Evolutionary conservation across 2,329 filamentous ascomycete genomes (phyloP), one percentile per base, ranked within the genome.

Genomic region (Fusarium musae): DNA sequence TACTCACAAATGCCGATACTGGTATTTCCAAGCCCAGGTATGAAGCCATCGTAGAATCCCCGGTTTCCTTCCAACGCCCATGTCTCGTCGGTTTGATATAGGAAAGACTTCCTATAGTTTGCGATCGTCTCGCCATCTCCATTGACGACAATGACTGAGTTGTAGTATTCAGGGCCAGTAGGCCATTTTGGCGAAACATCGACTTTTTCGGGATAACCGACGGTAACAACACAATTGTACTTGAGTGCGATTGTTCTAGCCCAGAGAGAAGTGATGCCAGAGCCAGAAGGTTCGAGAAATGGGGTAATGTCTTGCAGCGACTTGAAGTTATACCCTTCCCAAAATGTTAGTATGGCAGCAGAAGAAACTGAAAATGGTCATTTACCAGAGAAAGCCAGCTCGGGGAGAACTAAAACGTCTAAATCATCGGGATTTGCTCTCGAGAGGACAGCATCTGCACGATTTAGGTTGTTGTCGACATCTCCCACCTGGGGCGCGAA

Each of bases 171-270:
- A 0, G 87, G 85, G 0, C 78, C 79, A 0, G 86, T 80, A 0
- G 89, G 88, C 86, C 88, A 89, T 26, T 84, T 83, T 1, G 79
- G 56, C 0, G 83, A 78, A 0, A 87, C 77, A 53, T 91, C 89
- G 2, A 87, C 88, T 74, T 88, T 89, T 63, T 96, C 93, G 0
- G 93, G 93, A 59, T 96, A 96, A 1, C 93, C 93, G 3, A 90
- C 89, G 1, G 89, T 87, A 1, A 96, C 92, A 54, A 87, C 83
- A 77, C 93, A 95, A 64, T 91, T 85, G 76, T 92, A 86, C 73
- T 90, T 90, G 28, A 89, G 83, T 0, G 93, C 93, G 0, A 87
- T 89, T 0, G 87, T 89, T 37, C 89, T 85, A 0, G 93, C 93
- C 93, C 93, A 96, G 28, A 92, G 80, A 0, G 93, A 91, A 9